Base-by-base conservation (phyloP, 164 flowering plant species). In the Chimonanthus salicifolius region DNA sequence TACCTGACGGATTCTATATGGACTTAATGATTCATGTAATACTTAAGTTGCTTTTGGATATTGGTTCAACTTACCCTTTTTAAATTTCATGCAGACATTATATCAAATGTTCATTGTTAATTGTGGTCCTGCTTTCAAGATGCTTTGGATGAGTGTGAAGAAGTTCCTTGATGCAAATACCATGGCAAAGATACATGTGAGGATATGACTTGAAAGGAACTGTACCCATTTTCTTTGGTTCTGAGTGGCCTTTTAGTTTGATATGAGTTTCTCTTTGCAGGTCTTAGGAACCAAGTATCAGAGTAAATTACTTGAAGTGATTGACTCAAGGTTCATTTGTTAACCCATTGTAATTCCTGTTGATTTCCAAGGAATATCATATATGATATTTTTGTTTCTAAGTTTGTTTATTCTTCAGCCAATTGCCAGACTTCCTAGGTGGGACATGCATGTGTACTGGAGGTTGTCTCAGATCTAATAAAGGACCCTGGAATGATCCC, bases 401-500 rank as follows among this genome's bases (percentile, higher is more conserved):
- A 16, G 9, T 7, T n/a, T 70, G 68, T 65, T 75, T 72, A 21
- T 54, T n/a, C 49, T 78, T 65, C 94, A 95, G 99, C 79, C 92
- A 95, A 75, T 83, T 95, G 82, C 99, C 99, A 70, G 99, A 93
- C 77, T 95, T 95, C 81, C 80, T 95, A 73, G 98, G 99, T 74
- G 99, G 99, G 65, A 82, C 97, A 43, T 95, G 99, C 76, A 76
- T 86, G 44, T 95, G 99, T 78, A 60, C 87, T 69, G 97, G 97
- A 79, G 98, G 99, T 33, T 95, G 99, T 83, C 91, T 95, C 48
- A 76, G 87, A 65, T 89, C 97, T 60, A 87, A 90, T 58, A 90
- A 86, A 75, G 99, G 99, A 72, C 99, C 99, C 18, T 95, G 99
- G 99, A 87, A 82, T 76, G 93, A 95, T 83, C 92, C 90, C 77